Percentiles rank a stretch among this genome's conserved stretches.
Evolutionary conservation across 768 basidiomycete species (phyloP).

Genomic region (Macrolepiota fuliginosa): DNA sequence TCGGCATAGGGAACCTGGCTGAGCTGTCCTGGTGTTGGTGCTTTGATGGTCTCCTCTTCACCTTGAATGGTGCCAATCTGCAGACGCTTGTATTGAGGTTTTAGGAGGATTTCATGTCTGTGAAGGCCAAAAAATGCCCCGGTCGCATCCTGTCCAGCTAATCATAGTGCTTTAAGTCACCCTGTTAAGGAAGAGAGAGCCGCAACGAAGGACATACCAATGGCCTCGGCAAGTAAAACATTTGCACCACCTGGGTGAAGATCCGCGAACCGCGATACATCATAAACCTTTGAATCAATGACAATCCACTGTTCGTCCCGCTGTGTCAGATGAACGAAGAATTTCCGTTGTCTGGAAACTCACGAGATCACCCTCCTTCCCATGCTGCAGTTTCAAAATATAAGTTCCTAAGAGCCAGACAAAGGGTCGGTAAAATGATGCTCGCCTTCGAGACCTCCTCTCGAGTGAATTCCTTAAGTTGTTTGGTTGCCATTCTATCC

Average conservation of each 20-base stretch:
- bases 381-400: constrained; percentile 55
- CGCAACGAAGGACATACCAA: constrained; percentile 46
- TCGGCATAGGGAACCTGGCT: constrained; percentile 33
- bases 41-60: constrained; percentile 26
- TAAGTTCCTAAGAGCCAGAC: not conserved
- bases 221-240: constrained; percentile 61
- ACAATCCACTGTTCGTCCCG: constrained; percentile 63
- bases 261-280: constrained; percentile 76
- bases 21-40: constrained; percentile 25
- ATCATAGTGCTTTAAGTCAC: not conserved
- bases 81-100: constrained; percentile 29
- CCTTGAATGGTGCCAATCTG: constrained; percentile 29
- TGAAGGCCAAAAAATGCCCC: constrained; percentile 31
- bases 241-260: constrained; percentile 84
- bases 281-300: constrained; percentile 79
- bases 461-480: constrained; percentile 38
- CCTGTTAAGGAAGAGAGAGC: not conserved
- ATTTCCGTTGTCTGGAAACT: constrained; percentile 21
- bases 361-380: constrained; percentile 80
- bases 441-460: constrained; percentile 71
- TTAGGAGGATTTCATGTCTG: constrained; percentile 28
- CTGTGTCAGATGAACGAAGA: not conserved
- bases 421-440: not conserved
- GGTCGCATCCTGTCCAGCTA: constrained; percentile 64
- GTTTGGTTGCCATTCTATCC: not conserved